A percentile compares a stretch with the other conserved stretches of the same genome.
Evolutionary conservation across 2,329 filamentous ascomycete genomes (phyloP).

Genomic region (Colletotrichum sojae): DNA sequence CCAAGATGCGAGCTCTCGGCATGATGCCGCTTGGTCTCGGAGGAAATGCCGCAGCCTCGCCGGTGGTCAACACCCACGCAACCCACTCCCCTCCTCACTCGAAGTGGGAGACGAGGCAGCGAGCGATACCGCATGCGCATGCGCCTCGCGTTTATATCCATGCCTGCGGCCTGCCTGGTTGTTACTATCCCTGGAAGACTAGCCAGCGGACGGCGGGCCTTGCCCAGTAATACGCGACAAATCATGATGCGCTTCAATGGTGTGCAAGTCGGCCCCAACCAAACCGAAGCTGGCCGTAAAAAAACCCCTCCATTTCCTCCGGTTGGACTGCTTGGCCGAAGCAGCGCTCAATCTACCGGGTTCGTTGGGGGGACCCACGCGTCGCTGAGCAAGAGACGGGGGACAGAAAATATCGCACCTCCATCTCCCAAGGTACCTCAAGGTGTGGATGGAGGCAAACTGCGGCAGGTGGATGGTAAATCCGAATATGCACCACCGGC

Average conservation of each 20-base stretch:
- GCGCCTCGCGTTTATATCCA: slow-evolving; percentile 27
- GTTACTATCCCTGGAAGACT: slow-evolving; percentile 24
- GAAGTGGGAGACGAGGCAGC: slow-evolving; percentile 13
- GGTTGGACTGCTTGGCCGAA: slow-evolving; percentile 35
- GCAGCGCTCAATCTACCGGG: slow-evolving; percentile 34
- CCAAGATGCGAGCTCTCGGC: slow-evolving; percentile 24
- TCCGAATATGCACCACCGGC: slow-evolving; percentile 16
- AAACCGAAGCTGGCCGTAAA: slow-evolving; percentile 38
- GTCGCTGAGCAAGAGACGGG: slow-evolving; percentile 20
- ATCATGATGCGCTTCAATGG: slow-evolving; percentile 38
- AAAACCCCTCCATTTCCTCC: slow-evolving; percentile 34
- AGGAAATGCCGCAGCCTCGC: slow-evolving; percentile 25
- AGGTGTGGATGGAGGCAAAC: slow-evolving; percentile 32
- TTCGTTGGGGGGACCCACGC: slow-evolving; percentile 39
- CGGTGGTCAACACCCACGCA: background rate
- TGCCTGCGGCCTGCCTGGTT: slow-evolving; percentile 2
- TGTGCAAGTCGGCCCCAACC: slow-evolving; percentile 38
- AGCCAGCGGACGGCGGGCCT: slow-evolving; percentile 25
- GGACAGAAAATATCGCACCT: slow-evolving; percentile 42
- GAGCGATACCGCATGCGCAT: slow-evolving; percentile 33
- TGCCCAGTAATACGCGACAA: slow-evolving; percentile 29
- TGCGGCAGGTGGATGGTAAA: slow-evolving; percentile 9
- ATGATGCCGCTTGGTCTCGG: slow-evolving; percentile 14
- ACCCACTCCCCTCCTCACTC: slow-evolving; percentile 9
- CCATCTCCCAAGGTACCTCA: slow-evolving; percentile 35